Conservation (phyloP, 139 green algal genomes). For the Choricystis sp. region DNA sequence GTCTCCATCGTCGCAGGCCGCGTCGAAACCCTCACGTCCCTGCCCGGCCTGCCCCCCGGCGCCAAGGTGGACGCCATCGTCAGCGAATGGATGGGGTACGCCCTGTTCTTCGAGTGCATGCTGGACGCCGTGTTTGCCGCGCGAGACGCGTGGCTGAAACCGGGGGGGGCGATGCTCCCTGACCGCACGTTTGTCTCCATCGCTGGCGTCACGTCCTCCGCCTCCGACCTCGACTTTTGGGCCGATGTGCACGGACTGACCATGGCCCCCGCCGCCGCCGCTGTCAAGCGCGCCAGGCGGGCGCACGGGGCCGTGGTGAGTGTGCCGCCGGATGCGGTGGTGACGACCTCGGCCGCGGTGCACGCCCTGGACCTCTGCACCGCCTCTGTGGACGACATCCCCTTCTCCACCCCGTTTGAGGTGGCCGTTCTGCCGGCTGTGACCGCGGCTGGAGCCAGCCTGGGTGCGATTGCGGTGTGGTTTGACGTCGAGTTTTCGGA, state of each 20-base stretch:
- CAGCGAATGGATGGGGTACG: constrained; percentile 96
- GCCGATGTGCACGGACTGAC: constrained; percentile 79
- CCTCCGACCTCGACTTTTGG: constrained; percentile 60
- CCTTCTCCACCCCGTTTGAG: constrained; percentile 70
- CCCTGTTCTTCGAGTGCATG: constrained; percentile 94
- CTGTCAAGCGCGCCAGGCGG: neutral
- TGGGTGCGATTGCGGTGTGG: constrained; percentile 46
- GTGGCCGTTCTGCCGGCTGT: neutral
- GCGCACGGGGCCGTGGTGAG: neutral
- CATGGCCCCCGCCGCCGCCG: constrained; percentile 35
- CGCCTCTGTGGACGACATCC: constrained; percentile 51
- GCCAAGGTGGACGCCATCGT: constrained; percentile 72
- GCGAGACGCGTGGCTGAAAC: constrained; percentile 51
- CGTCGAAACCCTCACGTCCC: constrained; percentile 42
- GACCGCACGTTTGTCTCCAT: constrained; percentile 62
- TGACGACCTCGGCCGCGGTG: constrained; percentile 15
- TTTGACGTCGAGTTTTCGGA: constrained; percentile 80
- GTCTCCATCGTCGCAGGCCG: constrained; percentile 43
- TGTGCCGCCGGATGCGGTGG: constrained; percentile 32
- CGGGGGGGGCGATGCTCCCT: constrained; percentile 77
- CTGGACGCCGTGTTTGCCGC: constrained; percentile 64
- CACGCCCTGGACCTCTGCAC: constrained; percentile 56
- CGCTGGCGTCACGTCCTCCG: constrained; percentile 29
- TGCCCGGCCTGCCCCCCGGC: neutral
- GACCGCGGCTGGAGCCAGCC: neutral